Evolutionary conservation across 345 rosid genomes (phyloP).

Genomic region (Carallia pectinifolia): DNA sequence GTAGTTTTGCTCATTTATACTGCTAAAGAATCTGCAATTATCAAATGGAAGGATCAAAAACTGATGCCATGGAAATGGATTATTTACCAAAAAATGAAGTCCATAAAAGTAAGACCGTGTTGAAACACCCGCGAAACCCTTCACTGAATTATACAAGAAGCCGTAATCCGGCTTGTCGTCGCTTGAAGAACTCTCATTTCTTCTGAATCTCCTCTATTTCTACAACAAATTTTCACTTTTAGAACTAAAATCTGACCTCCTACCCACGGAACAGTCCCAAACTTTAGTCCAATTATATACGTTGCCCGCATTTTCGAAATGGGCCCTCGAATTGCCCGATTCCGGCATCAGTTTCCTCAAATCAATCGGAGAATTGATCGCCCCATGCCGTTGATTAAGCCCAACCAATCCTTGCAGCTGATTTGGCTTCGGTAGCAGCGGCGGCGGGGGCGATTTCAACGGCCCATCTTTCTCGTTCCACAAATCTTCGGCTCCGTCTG

Average conservation of each 20-base stretch:
- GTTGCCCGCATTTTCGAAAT: conserved; percentile 12
- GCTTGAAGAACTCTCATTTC: conserved; percentile 57
- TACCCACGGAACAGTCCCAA: conserved; percentile 51
- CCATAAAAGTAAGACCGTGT: conserved; percentile 34
- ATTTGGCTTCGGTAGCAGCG: conserved; percentile 10
- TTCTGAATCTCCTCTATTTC: conserved; percentile 30
- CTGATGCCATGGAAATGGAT: conserved; percentile 12
- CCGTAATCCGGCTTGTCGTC: conserved; percentile 39
- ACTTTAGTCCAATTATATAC: conserved; percentile 17
- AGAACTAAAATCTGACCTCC: conserved; percentile 16
- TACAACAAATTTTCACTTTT: conserved; percentile 9
- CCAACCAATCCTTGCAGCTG: conserved; percentile 23
- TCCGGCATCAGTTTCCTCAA: conserved; percentile 43
- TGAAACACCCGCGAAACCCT: not conserved
- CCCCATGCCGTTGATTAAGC: conserved; percentile 2
- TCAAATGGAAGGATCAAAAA: conserved; percentile 17
- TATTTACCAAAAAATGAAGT: conserved; percentile 1
- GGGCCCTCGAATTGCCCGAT: conserved; percentile 4
- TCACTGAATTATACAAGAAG: not conserved
- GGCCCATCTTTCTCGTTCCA: conserved; percentile 92
- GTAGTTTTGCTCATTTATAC: conserved; percentile 65
- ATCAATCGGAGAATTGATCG: conserved; percentile 44
- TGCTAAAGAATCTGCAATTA: conserved; percentile 58
- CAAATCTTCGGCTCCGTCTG: conserved; percentile 81
- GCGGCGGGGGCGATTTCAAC: conserved; percentile 22